Evolutionary conservation across 805 yeast genomes (phyloP).

Genomic region (Ascoidea rubescens): DNA sequence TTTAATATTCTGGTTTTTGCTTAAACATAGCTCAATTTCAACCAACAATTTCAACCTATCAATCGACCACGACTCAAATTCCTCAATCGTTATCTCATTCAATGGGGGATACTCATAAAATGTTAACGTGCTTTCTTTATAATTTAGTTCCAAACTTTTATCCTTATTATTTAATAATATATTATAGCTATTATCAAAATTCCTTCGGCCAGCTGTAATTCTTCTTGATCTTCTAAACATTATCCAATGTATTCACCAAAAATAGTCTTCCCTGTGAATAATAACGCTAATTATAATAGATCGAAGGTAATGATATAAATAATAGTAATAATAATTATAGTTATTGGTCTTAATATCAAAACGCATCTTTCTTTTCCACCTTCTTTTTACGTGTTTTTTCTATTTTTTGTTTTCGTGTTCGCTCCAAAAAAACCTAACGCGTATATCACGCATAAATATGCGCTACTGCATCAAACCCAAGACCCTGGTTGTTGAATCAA

Average conservation of each 20-base stretch:
- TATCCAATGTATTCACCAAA: too few relatives aligned
- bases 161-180: slow-evolving; percentile 10
- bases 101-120: slow-evolving; percentile 69
- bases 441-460: too few relatives aligned
- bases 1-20: slow-evolving; percentile 45
- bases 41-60: slow-evolving; percentile 74
- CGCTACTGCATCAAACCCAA: too few relatives aligned
- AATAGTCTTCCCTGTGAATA: not conserved
- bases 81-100: slow-evolving; percentile 79
- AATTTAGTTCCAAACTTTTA: slow-evolving; percentile 19
- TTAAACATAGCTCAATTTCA: slow-evolving; percentile 66
- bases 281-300: too few relatives aligned
- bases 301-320: too few relatives aligned
- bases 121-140: slow-evolving; percentile 50
- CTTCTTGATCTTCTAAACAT: slow-evolving; percentile 70
- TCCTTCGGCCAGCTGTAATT: slow-evolving; percentile 60
- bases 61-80: slow-evolving; percentile 92
- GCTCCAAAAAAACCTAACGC: too few relatives aligned
- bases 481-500: too few relatives aligned
- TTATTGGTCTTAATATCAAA: too few relatives aligned
- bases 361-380: too few relatives aligned
- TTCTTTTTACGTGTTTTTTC: too few relatives aligned
- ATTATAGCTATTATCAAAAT: slow-evolving; percentile 33
- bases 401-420: too few relatives aligned
- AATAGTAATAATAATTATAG: too few relatives aligned